These are phyloP conservation scores for Exidia glandulosa DNA, from an alignment of 768 basidiomycete species.

Conservation along the genomic window DNA sequence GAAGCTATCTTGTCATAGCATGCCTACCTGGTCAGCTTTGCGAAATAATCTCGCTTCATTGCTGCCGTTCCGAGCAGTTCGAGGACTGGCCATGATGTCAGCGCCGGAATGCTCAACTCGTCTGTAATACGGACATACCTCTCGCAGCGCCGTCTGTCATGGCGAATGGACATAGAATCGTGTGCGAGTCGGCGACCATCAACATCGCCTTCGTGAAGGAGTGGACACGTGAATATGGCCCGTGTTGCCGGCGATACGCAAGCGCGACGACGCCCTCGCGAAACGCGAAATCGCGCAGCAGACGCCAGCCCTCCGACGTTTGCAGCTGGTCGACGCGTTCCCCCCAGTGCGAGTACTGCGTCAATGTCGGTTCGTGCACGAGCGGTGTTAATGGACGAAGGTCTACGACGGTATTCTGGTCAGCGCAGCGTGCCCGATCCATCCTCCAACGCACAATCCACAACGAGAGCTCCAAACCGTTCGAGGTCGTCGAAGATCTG, in stretches of 20 bases:
- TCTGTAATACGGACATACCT: conserved; percentile 19
- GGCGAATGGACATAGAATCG: conserved; percentile 59
- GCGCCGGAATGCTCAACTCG: not conserved
- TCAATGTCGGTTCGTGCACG: conserved; percentile 38
- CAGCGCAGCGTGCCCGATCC: not conserved
- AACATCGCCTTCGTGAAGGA: conserved; percentile 57
- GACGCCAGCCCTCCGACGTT: conserved; percentile 65
- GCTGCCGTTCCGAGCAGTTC: conserved; percentile 51
- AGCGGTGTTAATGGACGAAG: conserved; percentile 37
- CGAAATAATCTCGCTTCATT: conserved; percentile 47
- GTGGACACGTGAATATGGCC: conserved; percentile 49
- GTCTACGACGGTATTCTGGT: conserved; percentile 25
- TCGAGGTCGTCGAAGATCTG: conserved; percentile 53
- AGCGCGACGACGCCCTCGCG: conserved; percentile 57
- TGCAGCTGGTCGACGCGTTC: conserved; percentile 50
- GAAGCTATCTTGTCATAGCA: not conserved
- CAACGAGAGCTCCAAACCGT: conserved; percentile 33
- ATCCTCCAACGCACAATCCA: conserved; percentile 26
- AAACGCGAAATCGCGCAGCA: conserved; percentile 49
- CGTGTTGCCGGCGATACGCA: conserved; percentile 53
- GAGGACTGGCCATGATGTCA: conserved; percentile 30
- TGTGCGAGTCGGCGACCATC: conserved; percentile 52
- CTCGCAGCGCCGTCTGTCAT: conserved; percentile 76
- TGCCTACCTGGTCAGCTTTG: conserved; percentile 49
- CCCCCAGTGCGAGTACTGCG: conserved; percentile 71